Evolutionary conservation across 345 rosid genomes (phyloP), one percentile per base, ranked within the genome.

Genomic region (Aethionema arabicum): DNA sequence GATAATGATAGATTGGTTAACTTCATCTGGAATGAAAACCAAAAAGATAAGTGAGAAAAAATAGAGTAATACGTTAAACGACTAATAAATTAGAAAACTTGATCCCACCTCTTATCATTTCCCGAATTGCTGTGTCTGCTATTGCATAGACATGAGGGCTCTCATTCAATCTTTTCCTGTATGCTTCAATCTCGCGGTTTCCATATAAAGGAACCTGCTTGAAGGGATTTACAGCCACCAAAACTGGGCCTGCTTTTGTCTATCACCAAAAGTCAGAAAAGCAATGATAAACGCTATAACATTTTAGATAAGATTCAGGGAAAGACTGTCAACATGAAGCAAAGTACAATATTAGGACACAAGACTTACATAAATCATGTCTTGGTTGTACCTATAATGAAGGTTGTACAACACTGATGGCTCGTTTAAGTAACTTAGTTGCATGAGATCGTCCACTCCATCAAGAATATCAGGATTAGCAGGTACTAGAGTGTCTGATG

Each of bases 1-100:
- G 79, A 92, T 92, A 71, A 93, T 90, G 78, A 93, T 90, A 55
- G 99, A 90, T 78, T 90, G 97, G 77, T 93, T 90, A 42, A 93
- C 97, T 82, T 93, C 99, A 83, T 93, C 99, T 90, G 95, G 6
- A 61, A 70, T 41, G 6, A 69, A 52, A 76, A 76, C 56, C 35
- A 35, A 53, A 54, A 42, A 51, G 38, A 69, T 65, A 64, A 58
- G 80, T 72, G 9, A 13, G 21, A 52, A 32, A 42, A 29, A 16
- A 27, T 49, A 48, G 14, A 41, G 8, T 56, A 45, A 39, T 35
- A 36, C 7, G 29, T 56, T 16, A 29, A 67, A 41, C 32, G 31
- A 52, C 37, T 10, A 56, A 68, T 29, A 52, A 9, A 42, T 41
- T 15, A 9, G 63, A 32, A 52, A 70, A 41, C 11, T 61, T 44